Evolutionary conservation across 1,284 basidiomycete species (phyloP).

Genomic region (Athelia sp.): DNA sequence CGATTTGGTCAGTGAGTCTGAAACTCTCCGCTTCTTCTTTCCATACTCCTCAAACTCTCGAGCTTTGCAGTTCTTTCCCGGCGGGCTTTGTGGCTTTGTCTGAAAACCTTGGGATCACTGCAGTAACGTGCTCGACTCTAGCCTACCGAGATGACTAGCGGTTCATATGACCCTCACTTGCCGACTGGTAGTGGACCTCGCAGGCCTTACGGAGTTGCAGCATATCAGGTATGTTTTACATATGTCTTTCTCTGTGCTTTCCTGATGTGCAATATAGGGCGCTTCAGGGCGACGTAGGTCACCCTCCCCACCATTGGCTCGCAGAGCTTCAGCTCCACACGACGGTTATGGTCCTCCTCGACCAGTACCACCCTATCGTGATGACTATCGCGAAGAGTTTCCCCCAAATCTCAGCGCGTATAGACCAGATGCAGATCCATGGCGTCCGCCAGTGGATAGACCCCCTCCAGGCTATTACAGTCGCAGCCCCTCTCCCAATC

Average conservation of each 20-base stretch:
- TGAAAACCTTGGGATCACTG: too few species aligned
- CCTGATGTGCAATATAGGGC: too few species aligned
- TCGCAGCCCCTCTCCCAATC: slow-evolving; percentile 48
- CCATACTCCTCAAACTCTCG: too few species aligned
- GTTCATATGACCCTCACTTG: background rate
- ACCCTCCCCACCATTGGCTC: slow-evolving; percentile 38
- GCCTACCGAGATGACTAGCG: background rate
- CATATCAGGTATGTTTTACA: background rate
- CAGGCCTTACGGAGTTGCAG: background rate
- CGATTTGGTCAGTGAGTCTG: too few species aligned
- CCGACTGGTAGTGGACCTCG: background rate
- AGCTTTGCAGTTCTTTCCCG: too few species aligned
- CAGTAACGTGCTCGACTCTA: background rate
- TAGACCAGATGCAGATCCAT: slow-evolving; percentile 12
- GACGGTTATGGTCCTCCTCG: slow-evolving; percentile 46
- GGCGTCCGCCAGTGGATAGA: background rate
- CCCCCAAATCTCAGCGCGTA: slow-evolving; percentile 22
- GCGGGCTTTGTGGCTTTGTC: too few species aligned
- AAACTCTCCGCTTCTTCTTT: too few species aligned
- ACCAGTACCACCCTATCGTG: slow-evolving; percentile 31
- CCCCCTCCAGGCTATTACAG: slow-evolving; percentile 21
- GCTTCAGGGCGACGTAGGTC: slow-evolving; percentile 29
- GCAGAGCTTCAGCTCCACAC: slow-evolving; percentile 34
- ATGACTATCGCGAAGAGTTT: slow-evolving; percentile 34
- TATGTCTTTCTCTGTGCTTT: too few species aligned